Evolutionary conservation across 371 early-diverging fungal species (phyloP).

Genomic region (Dentiscutata heterogama): DNA sequence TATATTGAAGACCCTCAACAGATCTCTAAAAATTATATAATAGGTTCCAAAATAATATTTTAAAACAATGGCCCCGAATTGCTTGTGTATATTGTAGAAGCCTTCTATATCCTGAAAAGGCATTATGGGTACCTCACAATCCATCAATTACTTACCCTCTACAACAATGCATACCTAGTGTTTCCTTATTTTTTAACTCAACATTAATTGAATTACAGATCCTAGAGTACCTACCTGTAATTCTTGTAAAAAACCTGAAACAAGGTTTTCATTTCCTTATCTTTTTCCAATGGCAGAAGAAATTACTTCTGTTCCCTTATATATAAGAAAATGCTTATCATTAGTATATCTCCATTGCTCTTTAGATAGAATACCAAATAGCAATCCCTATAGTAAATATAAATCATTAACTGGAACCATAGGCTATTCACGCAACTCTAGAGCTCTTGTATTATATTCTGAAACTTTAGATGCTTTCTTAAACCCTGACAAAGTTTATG

Average conservation of each 20-base stretch:
- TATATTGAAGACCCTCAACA: background rate
- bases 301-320: background rate
- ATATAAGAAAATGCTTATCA: background rate
- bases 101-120: slow-evolving; percentile 21
- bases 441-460: background rate
- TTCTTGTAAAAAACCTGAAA: background rate
- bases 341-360: background rate
- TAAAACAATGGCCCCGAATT: background rate
- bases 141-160: background rate
- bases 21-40: background rate
- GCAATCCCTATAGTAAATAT: background rate
- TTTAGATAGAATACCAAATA: background rate
- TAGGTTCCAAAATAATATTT: slow-evolving; percentile 14
- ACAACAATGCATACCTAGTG: background rate
- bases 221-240: background rate
- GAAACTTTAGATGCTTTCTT: background rate
- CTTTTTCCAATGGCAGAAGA: background rate
- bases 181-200: background rate
- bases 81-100: slow-evolving; percentile 16
- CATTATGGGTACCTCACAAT: background rate
- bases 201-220: background rate
- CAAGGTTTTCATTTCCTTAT: background rate
- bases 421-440: background rate
- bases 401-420: background rate
- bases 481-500: background rate